Conservation (phyloP, 441 rosid species). For the Biscutella auriculata region DNA sequence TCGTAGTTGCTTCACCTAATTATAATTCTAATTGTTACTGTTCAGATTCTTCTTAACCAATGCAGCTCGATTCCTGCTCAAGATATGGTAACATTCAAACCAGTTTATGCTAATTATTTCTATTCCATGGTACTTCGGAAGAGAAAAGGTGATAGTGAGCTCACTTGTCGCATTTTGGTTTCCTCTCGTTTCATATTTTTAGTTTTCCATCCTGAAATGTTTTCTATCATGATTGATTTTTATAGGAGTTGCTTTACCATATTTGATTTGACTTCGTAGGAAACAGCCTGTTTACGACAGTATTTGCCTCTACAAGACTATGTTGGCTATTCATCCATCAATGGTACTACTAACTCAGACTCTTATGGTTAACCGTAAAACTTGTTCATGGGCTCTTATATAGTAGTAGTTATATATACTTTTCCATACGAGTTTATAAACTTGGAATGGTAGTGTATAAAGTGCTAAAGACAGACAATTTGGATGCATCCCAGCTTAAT, state of each 20-base stretch:
- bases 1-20: neutral
- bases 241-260: conserved; percentile 16
- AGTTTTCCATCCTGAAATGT: neutral
- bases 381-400: too few relatives aligned
- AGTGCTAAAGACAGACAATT: too few relatives aligned
- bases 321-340: neutral
- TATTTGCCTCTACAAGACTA: neutral
- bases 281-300: neutral
- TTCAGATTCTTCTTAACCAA: too few relatives aligned
- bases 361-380: too few relatives aligned
- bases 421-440: too few relatives aligned
- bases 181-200: neutral
- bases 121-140: conserved; percentile 2
- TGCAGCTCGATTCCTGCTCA: too few relatives aligned
- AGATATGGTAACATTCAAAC: neutral
- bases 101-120: neutral
- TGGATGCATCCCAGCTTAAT: too few relatives aligned
- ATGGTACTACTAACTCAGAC: too few relatives aligned
- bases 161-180: neutral
- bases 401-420: too few relatives aligned
- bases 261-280: conserved; percentile 15
- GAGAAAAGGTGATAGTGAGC: neutral
- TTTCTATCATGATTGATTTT: neutral
- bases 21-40: neutral
- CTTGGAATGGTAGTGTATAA: too few relatives aligned